Conservation (phyloP, 2,329 filamentous ascomycete genomes). For the Chaetomiaceae sp. region DNA sequence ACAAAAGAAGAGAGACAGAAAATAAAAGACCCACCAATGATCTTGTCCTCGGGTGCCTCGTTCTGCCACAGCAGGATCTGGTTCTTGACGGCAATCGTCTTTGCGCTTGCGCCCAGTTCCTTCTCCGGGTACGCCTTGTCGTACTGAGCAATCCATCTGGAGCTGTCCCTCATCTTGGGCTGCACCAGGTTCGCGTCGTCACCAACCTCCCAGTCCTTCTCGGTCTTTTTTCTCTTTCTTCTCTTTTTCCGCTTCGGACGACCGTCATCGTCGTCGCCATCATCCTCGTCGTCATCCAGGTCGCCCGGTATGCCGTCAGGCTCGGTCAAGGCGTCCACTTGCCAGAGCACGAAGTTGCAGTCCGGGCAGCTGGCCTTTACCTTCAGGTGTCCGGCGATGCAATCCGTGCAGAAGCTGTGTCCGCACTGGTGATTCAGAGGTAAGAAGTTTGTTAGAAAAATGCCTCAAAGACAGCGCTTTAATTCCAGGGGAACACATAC, state of each 20-base stretch:
- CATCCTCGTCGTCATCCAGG: not conserved
- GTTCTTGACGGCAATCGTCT: constrained; percentile 31
- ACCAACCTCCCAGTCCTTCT: constrained; percentile 10
- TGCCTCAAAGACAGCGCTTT: too few relatives aligned
- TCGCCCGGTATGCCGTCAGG: not conserved
- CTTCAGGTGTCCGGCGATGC: not conserved
- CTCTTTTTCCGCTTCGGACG: not conserved
- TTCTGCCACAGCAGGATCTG: constrained; percentile 31
- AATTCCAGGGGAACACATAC: not conserved
- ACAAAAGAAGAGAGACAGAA: too few relatives aligned
- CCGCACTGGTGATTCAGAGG: too few relatives aligned
- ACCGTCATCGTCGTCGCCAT: not conserved
- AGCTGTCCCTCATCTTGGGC: not conserved
- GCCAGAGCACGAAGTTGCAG: not conserved
- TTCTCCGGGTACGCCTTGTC: constrained; percentile 13
- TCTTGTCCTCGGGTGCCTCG: constrained; percentile 32
- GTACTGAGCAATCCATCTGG: constrained; percentile 10
- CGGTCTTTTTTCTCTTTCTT: constrained; percentile 6
- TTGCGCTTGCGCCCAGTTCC: constrained; percentile 27
- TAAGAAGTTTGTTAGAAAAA: too few relatives aligned
- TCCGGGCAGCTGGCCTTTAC: not conserved
- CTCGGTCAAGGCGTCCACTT: not conserved
- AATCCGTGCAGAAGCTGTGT: constrained; percentile 8
- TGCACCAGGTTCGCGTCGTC: constrained; percentile 25
- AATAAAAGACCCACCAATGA: constrained; percentile 38